phyloP scores from a whole-genome alignment of 2,329 filamentous ascomycete genomes.

The Aureobasidium musti region DNA sequence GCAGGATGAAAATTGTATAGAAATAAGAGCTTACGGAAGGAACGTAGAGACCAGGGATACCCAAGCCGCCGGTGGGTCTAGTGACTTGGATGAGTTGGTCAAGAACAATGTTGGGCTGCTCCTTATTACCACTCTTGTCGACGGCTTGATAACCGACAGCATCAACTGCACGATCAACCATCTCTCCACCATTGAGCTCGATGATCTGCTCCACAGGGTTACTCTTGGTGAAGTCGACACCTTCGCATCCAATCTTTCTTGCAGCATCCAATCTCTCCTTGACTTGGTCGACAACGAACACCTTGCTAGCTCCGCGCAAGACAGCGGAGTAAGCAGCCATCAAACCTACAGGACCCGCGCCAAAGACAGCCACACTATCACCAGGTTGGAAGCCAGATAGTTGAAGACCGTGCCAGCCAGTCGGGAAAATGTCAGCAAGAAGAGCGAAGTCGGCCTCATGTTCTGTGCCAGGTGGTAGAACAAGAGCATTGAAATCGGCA shows the following conservation, averaged over 20 bases:
- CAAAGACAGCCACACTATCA: conserved; percentile 66
- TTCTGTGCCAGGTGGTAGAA: conserved; percentile 61
- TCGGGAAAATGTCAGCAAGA: conserved; percentile 54
- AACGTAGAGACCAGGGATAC: conserved; percentile 59
- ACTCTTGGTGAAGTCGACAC: conserved; percentile 62
- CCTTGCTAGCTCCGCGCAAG: conserved; percentile 61
- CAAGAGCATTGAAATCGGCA: conserved; percentile 67
- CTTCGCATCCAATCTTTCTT: conserved; percentile 62
- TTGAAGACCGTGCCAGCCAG: conserved; percentile 60
- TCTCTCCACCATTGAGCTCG: conserved; percentile 55
- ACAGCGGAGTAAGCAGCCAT: conserved; percentile 67
- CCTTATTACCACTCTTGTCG: conserved; percentile 56
- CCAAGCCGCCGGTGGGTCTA: conserved; percentile 61
- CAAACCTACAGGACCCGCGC: conserved; percentile 63
- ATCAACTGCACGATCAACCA: conserved; percentile 66
- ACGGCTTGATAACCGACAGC: conserved; percentile 68
- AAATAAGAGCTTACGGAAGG: conserved; percentile 30
- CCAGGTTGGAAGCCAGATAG: conserved; percentile 62
- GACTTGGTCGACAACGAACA: conserved; percentile 66
- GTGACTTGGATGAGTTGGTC: conserved; percentile 66
- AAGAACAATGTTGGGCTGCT: conserved; percentile 63
- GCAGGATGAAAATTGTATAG: background rate
- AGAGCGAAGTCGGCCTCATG: conserved; percentile 62
- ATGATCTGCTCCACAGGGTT: conserved; percentile 65
- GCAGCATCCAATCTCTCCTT: conserved; percentile 60